Base-by-base conservation (phyloP, 352 stramenopile species). In the Pythium rishiriense region DNA sequence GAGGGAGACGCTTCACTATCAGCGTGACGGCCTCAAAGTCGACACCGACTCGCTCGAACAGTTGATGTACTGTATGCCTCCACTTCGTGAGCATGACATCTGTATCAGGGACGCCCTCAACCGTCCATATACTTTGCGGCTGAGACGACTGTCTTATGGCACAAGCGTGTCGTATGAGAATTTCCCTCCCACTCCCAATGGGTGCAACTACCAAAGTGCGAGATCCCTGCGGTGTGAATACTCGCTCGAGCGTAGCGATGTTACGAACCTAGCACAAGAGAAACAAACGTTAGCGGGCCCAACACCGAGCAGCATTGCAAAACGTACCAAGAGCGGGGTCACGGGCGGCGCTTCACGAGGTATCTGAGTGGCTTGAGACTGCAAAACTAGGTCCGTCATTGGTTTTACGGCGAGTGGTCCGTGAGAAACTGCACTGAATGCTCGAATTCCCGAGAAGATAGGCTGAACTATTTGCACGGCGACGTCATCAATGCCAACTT, bases 21-120 rank as follows among this genome's bases (percentile, higher is more conserved):
- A 93, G 65, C 3, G 82, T 91, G 29, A 87, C 74, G 22, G 82
- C 68, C 21, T 81, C 65, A 9, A 76, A 83, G 25, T 77, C 70
- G 9, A 91, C 73, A 0, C 85, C 82, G 5, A 90, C 68, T 22
- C 64, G 74, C 10, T 81, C 66, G 57, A 88, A 90, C 3, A 89
- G 49, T 4, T 88, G 62, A 8, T 72, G 49, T 0, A 91, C 56
- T 14, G 85, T 25, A 3, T 66, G 29, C 6, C 69, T 74, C 84
- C 84, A 93, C 24, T 79, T 69, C 17, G 51, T 11, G 3, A 14
- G 29, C 43, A 71, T 49, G 24, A 72, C 64, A 4, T 48, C 8
- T 5, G 55, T 47, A 17, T 74, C 62, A 19, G 24, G 33, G 6
- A 82, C 43, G 6, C 76, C 76, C 29, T 79, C 74, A 1, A 85